Base-by-base conservation (phyloP, 116 monocot species). In the Posidonia oceanica region DNA sequence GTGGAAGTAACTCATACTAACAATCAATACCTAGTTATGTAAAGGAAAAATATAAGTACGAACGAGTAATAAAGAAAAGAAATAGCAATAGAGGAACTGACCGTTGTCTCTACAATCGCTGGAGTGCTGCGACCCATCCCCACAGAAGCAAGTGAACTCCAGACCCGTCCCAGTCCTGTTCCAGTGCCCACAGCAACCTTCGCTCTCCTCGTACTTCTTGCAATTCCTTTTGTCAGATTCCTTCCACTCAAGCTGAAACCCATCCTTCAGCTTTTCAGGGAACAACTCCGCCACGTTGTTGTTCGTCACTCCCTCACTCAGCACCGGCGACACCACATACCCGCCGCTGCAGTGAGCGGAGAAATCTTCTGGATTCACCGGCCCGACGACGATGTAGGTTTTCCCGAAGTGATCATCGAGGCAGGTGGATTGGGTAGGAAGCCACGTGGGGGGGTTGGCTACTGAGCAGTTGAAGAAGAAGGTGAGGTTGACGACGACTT, bases 381-480 rank as follows among this genome's bases (percentile, higher is more conserved):
- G 4, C 6, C 36, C 54, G 1, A 16, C 42, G 36, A 73, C 39
- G 36, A 65, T 64, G 39, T 40, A 64, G 36, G 73, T 53, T 2
- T 17, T 16, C 53, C 54, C 64, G 4, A 55, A 3, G 4, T 1
- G 0, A 7, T 54, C 0, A 4, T 41, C 21, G 5, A 76, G 70
- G 41, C 69, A 71, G 20, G 48, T 13, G 36, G 44, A 0, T 6
- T 12, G 29, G 64, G 13, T 20, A 17, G 20, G 39, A 39, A 14
- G 2, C 71, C 17, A 4, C 7, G 41, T 5, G 16, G 54, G 18
- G 0, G 16, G 23, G 7, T 22, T 2, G 15, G 5, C 13, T 14
- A 2, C 2, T 10, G 21, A 3, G 41, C 22, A 5, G 76, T 77
- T 77, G 72, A 75, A 40, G 75, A 75, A 72, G 80, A 69, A 81